phyloP scores from a whole-genome alignment of 2,329 filamentous ascomycete species.

The Hypomyces perniciosus region DNA sequence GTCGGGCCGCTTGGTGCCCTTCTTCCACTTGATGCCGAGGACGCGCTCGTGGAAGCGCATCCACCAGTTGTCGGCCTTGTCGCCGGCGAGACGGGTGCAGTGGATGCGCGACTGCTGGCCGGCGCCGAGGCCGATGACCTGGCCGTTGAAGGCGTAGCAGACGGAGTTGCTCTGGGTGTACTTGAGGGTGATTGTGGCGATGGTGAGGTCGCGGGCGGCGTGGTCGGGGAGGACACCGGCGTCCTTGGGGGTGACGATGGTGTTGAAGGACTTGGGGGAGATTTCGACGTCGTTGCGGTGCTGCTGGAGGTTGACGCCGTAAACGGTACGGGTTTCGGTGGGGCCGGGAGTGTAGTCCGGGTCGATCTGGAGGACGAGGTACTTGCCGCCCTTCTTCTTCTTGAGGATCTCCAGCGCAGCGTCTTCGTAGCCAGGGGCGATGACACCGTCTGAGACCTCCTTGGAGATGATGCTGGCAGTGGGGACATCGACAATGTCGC shows the following conservation, averaged over 20 bases:
- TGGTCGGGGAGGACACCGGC: slow-evolving; percentile 65
- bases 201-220: slow-evolving; percentile 82
- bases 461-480: slow-evolving; percentile 97
- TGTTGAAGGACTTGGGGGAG: slow-evolving; percentile 76
- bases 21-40: slow-evolving; percentile 89
- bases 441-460: slow-evolving; percentile 95
- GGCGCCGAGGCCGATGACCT: slow-evolving; percentile 88
- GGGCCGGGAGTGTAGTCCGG: slow-evolving; percentile 74
- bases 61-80: slow-evolving; percentile 99
- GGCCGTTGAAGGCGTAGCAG: slow-evolving; percentile 91
- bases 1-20: slow-evolving; percentile 90
- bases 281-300: slow-evolving; percentile 90
- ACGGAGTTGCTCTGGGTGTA: slow-evolving; percentile 99
- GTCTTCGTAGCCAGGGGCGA: slow-evolving; percentile 79
- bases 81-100: slow-evolving; percentile 93
- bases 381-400: slow-evolving; percentile 98
- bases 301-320: slow-evolving; percentile 82
- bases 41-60: slow-evolving; percentile 93
- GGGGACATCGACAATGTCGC: slow-evolving; percentile 80
- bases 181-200: slow-evolving; percentile 95
- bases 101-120: slow-evolving; percentile 98
- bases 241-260: slow-evolving; percentile 81
- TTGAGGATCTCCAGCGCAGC: slow-evolving; percentile 85
- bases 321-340: slow-evolving; percentile 81
- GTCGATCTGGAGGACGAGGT: slow-evolving; percentile 93